Conservation (phyloP, 179 eudicot genomes). For the Beta corolliflora region DNA sequence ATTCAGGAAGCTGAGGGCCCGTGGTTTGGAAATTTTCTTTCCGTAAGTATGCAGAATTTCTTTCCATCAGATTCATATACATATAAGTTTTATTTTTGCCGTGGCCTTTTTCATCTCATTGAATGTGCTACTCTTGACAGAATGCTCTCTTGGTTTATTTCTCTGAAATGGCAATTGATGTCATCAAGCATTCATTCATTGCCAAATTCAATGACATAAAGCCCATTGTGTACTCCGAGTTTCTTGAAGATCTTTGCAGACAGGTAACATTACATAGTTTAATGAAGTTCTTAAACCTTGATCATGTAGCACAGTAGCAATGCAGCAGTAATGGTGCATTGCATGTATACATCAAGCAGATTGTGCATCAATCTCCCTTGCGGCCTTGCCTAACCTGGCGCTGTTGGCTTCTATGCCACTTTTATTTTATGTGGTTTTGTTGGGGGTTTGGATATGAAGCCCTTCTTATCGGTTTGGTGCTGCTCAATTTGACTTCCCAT, state of each 20-base stretch:
- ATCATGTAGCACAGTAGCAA: not conserved
- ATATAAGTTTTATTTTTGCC: not conserved
- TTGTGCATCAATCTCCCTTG: not conserved
- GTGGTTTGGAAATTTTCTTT: slow-evolving; percentile 86
- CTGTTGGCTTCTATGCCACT: not conserved
- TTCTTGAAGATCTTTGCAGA: slow-evolving; percentile 96
- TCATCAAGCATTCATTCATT: slow-evolving; percentile 89
- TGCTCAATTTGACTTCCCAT: not conserved
- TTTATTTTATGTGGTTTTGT: not conserved
- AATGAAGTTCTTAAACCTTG: not conserved
- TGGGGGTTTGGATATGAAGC: not conserved
- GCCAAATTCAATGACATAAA: slow-evolving; percentile 93
- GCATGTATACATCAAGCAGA: not conserved
- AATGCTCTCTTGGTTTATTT: slow-evolving; percentile 83
- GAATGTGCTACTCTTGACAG: slow-evolving; percentile 49
- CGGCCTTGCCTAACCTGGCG: not conserved
- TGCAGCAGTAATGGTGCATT: slow-evolving; percentile 10
- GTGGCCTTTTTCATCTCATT: slow-evolving; percentile 11
- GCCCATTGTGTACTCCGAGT: slow-evolving; percentile 88
- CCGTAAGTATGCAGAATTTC: slow-evolving; percentile 49
- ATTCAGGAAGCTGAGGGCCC: slow-evolving; percentile 94
- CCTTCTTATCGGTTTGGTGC: not conserved
- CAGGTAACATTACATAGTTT: slow-evolving; percentile 55
- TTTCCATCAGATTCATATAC: slow-evolving; percentile 10
- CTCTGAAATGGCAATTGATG: slow-evolving; percentile 82